Evolutionary conservation across 23 red algal species (phyloP).

Genomic region (Cyanidiococcus yangmingshanensis): DNA sequence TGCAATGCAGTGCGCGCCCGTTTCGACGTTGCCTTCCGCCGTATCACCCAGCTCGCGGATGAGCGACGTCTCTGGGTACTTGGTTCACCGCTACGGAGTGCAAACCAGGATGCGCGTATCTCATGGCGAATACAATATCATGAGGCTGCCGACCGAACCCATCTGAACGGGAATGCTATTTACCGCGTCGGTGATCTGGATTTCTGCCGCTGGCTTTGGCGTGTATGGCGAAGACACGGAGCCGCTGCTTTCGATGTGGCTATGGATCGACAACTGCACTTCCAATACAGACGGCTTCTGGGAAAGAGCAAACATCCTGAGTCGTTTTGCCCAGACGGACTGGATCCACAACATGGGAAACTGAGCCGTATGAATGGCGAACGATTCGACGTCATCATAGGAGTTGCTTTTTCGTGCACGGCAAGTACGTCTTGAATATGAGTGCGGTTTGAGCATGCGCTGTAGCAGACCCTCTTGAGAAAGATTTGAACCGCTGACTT

Average conservation of each 20-base stretch:
- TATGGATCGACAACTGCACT: conserved; percentile 25
- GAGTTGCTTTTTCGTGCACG: conserved; percentile 1
- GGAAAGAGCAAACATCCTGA: background rate
- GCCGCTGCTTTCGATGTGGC: conserved; percentile 22
- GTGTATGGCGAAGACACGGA: conserved; percentile 12
- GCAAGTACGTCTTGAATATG: conserved; percentile 2
- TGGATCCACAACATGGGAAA: background rate
- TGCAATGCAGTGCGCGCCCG: background rate
- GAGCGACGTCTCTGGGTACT: conserved; percentile 19
- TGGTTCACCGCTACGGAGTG: conserved; percentile 15
- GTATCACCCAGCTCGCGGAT: background rate
- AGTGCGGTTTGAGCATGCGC: too few relatives aligned
- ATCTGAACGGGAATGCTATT: conserved; percentile 27
- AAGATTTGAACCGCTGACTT: too few relatives aligned
- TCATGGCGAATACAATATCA: conserved; percentile 29
- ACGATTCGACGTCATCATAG: background rate
- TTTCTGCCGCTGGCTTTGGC: conserved; percentile 1
- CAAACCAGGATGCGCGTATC: conserved; percentile 8
- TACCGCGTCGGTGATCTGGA: conserved; percentile 24
- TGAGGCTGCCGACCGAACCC: conserved; percentile 6
- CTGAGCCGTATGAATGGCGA: background rate
- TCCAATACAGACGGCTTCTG: background rate
- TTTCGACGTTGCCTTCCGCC: background rate
- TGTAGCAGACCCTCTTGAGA: too few relatives aligned
- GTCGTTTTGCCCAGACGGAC: background rate